Conservation (phyloP, 139 green algal species). For the Pleodorina starrii region DNA sequence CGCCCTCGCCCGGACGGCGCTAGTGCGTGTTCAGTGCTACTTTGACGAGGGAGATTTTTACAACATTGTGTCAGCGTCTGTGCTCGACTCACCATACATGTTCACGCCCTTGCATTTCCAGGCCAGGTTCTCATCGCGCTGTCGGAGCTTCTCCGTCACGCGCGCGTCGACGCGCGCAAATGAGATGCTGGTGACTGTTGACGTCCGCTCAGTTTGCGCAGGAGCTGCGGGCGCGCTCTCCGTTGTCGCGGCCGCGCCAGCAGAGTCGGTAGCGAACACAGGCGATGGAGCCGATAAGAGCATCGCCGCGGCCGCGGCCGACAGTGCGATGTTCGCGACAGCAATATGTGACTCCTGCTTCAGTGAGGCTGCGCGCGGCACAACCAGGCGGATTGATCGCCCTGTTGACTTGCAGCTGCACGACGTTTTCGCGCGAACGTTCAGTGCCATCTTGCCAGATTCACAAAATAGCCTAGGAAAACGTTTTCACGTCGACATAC, state of each 20-base stretch:
- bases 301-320: not conserved
- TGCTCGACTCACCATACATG: conserved; percentile 29
- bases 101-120: conserved; percentile 28
- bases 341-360: not conserved
- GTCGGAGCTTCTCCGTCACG: conserved; percentile 22
- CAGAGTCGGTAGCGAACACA: not conserved
- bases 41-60: too few relatives aligned
- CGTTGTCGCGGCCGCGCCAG: not conserved
- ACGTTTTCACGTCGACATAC: too few relatives aligned
- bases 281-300: not conserved
- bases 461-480: too few relatives aligned
- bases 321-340: not conserved
- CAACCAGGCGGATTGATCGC: not conserved
- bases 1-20: too few relatives aligned
- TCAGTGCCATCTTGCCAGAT: not conserved
- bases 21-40: too few relatives aligned
- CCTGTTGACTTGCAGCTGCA: not conserved
- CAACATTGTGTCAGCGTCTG: too few relatives aligned
- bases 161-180: conserved; percentile 1
- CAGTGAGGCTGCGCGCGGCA: not conserved
- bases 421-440: not conserved
- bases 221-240: not conserved
- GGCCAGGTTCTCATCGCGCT: conserved; percentile 29
- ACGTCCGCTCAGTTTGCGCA: not conserved
- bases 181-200: conserved; percentile 14